A percentile compares a stretch with the other conserved stretches of the same genome.
Conservation (phyloP, 805 yeast species). For the Metschnikowia gelsemii region DNA sequence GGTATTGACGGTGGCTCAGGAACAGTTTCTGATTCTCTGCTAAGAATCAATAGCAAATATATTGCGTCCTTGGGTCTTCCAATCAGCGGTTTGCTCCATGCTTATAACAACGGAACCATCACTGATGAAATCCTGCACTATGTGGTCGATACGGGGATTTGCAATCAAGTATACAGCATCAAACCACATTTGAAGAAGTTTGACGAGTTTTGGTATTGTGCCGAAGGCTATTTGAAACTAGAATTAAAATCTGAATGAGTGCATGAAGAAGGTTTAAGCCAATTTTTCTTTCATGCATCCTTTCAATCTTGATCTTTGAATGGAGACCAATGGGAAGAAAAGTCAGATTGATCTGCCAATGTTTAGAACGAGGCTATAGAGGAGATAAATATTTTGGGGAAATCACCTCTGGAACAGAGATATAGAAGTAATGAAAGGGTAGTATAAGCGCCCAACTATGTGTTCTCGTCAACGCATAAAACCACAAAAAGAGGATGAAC, state of each 20-base stretch:
- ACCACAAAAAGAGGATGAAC: no score
- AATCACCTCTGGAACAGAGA: no score
- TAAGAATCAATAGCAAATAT: slow-evolving; percentile 50
- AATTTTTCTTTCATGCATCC: no score
- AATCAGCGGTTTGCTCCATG: slow-evolving; percentile 56
- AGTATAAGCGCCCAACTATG: no score
- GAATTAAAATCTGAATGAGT: slow-evolving; percentile 1
- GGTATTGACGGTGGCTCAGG: slow-evolving; percentile 88
- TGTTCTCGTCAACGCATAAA: no score
- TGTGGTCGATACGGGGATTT: slow-evolving; percentile 70
- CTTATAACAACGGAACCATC: slow-evolving; percentile 52
- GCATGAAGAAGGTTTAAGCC: no score
- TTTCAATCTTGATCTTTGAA: no score
- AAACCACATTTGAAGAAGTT: slow-evolving; percentile 44
- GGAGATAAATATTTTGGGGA: no score
- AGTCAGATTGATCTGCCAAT: no score
- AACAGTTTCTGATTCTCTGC: slow-evolving; percentile 29
- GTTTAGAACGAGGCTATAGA: no score
- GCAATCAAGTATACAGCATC: slow-evolving; percentile 49
- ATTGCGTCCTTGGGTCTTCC: slow-evolving; percentile 76
- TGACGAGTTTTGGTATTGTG: slow-evolving; percentile 45
- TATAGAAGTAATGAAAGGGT: no score
- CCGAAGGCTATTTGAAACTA: slow-evolving; percentile 25
- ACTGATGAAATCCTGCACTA: slow-evolving; percentile 53
- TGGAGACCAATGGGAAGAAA: no score